Evolutionary conservation across 1,139 yeast genomes (phyloP).

Genomic region (Taphrina betulina): DNA sequence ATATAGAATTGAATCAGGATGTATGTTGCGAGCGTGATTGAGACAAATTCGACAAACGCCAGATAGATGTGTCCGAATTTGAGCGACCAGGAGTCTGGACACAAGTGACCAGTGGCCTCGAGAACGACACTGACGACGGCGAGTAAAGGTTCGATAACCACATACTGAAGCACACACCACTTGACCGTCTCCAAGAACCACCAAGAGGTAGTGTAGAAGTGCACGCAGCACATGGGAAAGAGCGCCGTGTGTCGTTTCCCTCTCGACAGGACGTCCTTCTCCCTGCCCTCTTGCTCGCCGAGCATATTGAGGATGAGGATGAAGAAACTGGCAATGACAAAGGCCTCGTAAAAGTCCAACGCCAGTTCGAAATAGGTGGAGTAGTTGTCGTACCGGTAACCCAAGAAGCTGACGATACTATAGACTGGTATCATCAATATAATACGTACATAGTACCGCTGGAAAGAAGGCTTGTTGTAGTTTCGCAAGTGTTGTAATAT

Average conservation of each 20-base stretch:
- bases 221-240: constrained; percentile 15
- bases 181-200: constrained; percentile 19
- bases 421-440: constrained; percentile 22
- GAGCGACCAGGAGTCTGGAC: constrained; percentile 7
- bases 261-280: constrained; percentile 8
- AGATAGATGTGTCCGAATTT: constrained; percentile 16
- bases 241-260: constrained; percentile 18
- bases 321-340: constrained; percentile 24
- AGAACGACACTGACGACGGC: constrained; percentile 14
- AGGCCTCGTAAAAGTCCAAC: constrained; percentile 15
- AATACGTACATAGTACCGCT: constrained; percentile 20
- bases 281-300: constrained; percentile 6
- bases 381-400: constrained; percentile 18
- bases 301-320: constrained; percentile 22
- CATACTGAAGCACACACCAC: constrained; percentile 13
- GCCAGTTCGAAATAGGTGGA: constrained; percentile 17
- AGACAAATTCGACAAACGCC: constrained; percentile 6
- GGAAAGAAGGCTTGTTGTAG: constrained; percentile 19
- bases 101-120: constrained; percentile 18
- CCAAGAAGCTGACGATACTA: constrained; percentile 10
- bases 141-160: constrained; percentile 10
- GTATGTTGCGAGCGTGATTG: constrained; percentile 12
- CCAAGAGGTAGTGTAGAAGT: constrained; percentile 18
- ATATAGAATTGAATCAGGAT: constrained; percentile 16
- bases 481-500: constrained; percentile 13